Evolutionary conservation across 2,329 filamentous ascomycete species (phyloP), one percentile per base, ranked within the genome.

Genomic region (Aspergillus novoparasiticus): DNA sequence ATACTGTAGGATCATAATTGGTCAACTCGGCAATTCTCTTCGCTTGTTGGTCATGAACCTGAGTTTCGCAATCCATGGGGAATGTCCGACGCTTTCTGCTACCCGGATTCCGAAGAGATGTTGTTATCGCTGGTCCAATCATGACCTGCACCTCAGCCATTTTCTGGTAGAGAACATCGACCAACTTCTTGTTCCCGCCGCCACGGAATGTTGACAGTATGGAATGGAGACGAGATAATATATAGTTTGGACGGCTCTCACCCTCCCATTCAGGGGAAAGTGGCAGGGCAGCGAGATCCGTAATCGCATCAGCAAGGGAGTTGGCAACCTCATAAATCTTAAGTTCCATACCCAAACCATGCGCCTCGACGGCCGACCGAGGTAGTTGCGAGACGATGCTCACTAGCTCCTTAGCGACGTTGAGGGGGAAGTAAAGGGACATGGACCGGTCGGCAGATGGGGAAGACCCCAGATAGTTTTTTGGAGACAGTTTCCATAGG

Each of bases 401-500:
- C 21, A 85, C 66, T 28, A 85, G 82, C 55, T 84, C 81, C 16
- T 76, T 76, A 4, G 82, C 82, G 50, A 84, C 82, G 19, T 78
- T 72, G 3, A 84, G 73, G 0, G 82, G 82, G 45, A 66, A 58
- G 1, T 36, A 53, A 1, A 64, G 61, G 5, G 67, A 67, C 12
- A 60, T 59, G 6, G 57, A 41, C 45, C 10, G 54, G 19, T 54
- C n/a, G 4, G 51, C n/a, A 2, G 59, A 43, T 4, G 64, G 75
- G 66, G 1, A 68, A 62, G 34, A 70, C 64, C n/a, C 69, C 4
- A 59, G 60, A 54, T 69, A 67, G 26, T 66, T 65, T 36, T 71
- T 76, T 32, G 78, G 70, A 0, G 79, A 76, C 1, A 80, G 75
- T 19, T 81, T 76, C 82, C 82, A 84, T 16, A 84, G 64, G 3